Evolutionary conservation across 805 yeast genomes (phyloP).

Genomic region (Jamesozyma lodderae): DNA sequence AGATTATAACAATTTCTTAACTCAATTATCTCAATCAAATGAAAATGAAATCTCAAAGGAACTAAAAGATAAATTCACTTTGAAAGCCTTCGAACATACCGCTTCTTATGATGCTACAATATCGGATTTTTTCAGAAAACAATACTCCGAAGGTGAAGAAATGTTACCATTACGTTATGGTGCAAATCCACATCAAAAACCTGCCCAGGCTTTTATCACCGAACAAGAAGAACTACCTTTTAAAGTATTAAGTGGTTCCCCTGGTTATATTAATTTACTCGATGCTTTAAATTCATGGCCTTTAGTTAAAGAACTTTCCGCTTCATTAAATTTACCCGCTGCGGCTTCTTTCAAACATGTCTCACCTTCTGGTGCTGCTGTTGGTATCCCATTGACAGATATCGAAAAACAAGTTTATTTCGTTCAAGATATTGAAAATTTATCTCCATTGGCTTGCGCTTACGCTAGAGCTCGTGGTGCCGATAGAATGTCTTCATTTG

Average conservation of each 20-base stretch:
- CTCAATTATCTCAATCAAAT: constrained; percentile 51
- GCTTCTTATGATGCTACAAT: constrained; percentile 94
- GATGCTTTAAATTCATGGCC: constrained; percentile 99
- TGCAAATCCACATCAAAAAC: constrained; percentile 98
- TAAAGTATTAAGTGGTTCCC: constrained; percentile 87
- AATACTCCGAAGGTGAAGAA: constrained; percentile 78
- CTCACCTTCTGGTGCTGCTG: constrained; percentile 98
- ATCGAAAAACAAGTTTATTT: constrained; percentile 90
- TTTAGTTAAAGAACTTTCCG: constrained; percentile 88
- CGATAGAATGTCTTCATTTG: constrained; percentile 97
- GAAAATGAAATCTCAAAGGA: constrained; percentile 58
- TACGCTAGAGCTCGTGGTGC: constrained; percentile 99
- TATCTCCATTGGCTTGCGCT: constrained; percentile 93
- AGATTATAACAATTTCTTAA: constrained; percentile 79
- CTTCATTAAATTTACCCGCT: constrained; percentile 89
- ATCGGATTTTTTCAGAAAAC: constrained; percentile 94
- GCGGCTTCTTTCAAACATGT: constrained; percentile 99
- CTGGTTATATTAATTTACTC: constrained; percentile 92
- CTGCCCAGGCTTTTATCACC: constrained; percentile 90
- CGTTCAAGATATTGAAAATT: constrained; percentile 86
- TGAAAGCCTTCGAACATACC: constrained; percentile 96
- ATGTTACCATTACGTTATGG: constrained; percentile 96
- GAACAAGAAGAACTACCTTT: constrained; percentile 83
- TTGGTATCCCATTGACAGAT: constrained; percentile 85
- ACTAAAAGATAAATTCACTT: constrained; percentile 73